Conservation (phyloP, 345 rosid species). For the Atalantia buxifolia region DNA sequence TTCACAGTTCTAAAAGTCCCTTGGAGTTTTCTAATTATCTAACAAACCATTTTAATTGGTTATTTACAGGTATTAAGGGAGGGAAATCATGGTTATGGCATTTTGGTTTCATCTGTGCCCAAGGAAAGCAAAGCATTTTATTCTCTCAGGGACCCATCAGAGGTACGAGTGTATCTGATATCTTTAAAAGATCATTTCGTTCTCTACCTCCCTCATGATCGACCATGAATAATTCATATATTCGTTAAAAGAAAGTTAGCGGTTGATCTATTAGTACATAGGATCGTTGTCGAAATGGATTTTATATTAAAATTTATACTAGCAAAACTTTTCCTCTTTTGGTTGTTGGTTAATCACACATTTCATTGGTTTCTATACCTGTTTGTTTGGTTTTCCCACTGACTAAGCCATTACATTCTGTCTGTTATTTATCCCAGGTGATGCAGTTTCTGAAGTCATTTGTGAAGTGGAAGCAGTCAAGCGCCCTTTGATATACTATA, state of each 20-base stretch:
- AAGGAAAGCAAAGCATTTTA: slow-evolving; percentile 82
- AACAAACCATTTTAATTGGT: neutral
- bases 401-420: neutral
- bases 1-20: neutral
- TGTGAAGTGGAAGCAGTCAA: slow-evolving; percentile 67
- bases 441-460: slow-evolving; percentile 81
- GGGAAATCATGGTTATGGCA: slow-evolving; percentile 72
- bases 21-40: neutral
- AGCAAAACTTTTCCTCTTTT: neutral
- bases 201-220: neutral
- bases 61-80: slow-evolving; percentile 65
- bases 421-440: slow-evolving; percentile 43
- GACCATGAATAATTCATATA: neutral
- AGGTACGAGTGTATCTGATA: slow-evolving; percentile 41
- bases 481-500: slow-evolving; percentile 24
- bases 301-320: neutral
- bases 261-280: neutral
- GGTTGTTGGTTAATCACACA: neutral
- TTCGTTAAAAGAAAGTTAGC: neutral
- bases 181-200: neutral
- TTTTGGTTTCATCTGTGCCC: slow-evolving; percentile 74
- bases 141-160: slow-evolving; percentile 81
- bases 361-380: neutral
- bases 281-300: neutral
- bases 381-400: neutral